These are phyloP conservation scores for Coniosporium tulheliwenetii DNA, from an alignment of 2,329 filamentous ascomycete genomes.

Conservation along the genomic window DNA sequence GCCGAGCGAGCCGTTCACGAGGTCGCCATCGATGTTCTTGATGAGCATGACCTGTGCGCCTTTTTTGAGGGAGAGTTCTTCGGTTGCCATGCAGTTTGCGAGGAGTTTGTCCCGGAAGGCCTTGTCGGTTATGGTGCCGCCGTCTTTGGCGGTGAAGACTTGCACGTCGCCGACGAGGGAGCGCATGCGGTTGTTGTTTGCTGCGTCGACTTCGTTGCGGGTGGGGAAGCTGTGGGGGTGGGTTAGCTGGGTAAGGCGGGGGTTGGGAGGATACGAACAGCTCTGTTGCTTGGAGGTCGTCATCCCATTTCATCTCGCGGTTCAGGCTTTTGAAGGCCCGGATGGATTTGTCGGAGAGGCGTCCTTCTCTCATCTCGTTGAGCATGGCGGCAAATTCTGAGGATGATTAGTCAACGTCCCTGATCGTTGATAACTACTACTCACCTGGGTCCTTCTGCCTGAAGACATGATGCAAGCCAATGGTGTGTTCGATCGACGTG, in stretches of 20 bases:
- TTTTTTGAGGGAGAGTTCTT: constrained; percentile 64
- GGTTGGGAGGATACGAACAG: constrained; percentile 32
- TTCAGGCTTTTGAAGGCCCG: constrained; percentile 58
- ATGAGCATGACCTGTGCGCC: constrained; percentile 99
- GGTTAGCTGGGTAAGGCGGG: not conserved
- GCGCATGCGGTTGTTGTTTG: constrained; percentile 61
- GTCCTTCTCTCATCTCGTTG: constrained; percentile 91
- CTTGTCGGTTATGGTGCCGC: constrained; percentile 51
- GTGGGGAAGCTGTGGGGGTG: constrained; percentile 57
- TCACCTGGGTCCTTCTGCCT: constrained; percentile 71
- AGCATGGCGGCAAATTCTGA: constrained; percentile 81
- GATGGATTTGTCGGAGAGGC: constrained; percentile 61
- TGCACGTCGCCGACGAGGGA: constrained; percentile 53
- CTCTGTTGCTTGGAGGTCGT: constrained; percentile 71
- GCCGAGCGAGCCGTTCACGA: constrained; percentile 90
- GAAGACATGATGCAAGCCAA: constrained; percentile 89
- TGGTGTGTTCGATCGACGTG: constrained; percentile 87
- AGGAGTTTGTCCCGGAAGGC: constrained; percentile 61
- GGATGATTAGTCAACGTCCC: constrained; percentile 10
- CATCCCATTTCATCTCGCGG: constrained; percentile 55
- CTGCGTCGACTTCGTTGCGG: constrained; percentile 71
- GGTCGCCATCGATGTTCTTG: constrained; percentile 88
- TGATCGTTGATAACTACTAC: constrained; percentile 6
- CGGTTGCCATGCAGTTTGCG: constrained; percentile 85
- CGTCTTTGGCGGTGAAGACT: constrained; percentile 59